Evolutionary conservation across 805 yeast species (phyloP), one percentile per base, ranked within the genome.

Genomic region (Clavispora carvajalis): DNA sequence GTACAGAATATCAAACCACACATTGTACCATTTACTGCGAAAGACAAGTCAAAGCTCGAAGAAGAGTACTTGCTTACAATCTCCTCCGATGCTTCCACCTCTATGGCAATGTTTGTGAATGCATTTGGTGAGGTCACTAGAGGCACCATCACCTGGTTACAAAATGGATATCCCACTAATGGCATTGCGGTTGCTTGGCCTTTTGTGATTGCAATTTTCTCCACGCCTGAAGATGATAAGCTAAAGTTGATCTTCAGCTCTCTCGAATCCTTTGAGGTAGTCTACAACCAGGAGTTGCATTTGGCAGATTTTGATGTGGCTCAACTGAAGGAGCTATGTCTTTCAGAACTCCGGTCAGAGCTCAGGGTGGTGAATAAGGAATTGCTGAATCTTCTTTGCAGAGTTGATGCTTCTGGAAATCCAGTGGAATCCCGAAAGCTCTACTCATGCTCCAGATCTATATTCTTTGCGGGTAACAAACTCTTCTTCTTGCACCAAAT

Each of bases 51-150:
- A 10, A 37, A 26, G 5, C 37, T 22, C 18, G 25, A 44, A 25
- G 69, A 65, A 38, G 65, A 61, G 44, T 59, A 62, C 33, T 39
- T 69, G 36, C 57, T 68, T 24, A 54, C 68, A 1, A 59, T 67
- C 15, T 51, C 57, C 38, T 55, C 71, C 1, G 72, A 63, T 29
- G 48, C 52, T 5, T 28, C 45, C 6, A 58, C 64, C 1, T 59
- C 72, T 1, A 60, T 68, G 47, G 68, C 68, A 7, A 67, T 68
- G 73, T 65, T 69, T 41, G 57, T 65, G 19, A 59, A 67, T 40
- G 49, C 62, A 0, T 34, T 45, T 12, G 74, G 73, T 1, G 71
- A 68, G 39, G 71, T 62, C 3, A 65, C 70, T 1, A 47, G 73
- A 41, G 73, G 73, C 3, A 69, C 73, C 2, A 44, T 69, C 15